These are phyloP conservation scores for Schrenkiella parvula DNA, from an alignment of 345 rosid genomes.

Conservation along the genomic window DNA sequence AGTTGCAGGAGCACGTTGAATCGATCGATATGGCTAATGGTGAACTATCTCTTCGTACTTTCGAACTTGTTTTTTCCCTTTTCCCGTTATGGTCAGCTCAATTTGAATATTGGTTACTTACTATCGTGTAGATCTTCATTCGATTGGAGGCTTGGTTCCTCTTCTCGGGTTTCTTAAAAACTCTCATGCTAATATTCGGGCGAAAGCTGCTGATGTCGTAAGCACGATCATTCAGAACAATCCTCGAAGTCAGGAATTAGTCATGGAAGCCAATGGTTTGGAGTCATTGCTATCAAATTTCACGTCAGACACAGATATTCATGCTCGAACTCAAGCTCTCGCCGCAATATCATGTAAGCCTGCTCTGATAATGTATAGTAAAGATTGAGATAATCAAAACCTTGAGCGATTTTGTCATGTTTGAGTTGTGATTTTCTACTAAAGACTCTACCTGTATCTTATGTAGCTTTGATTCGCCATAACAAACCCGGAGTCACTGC, in stretches of 20 bases:
- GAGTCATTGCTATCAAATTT: slow-evolving; percentile 37
- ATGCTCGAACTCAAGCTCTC: slow-evolving; percentile 76
- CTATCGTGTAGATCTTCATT: slow-evolving; percentile 30
- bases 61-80: not conserved
- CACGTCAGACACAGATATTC: slow-evolving; percentile 63
- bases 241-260: slow-evolving; percentile 64
- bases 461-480: slow-evolving; percentile 80
- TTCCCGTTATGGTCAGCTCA: not conserved
- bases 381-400: not conserved
- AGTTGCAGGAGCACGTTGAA: slow-evolving; percentile 39
- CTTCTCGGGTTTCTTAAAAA: slow-evolving; percentile 30
- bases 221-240: slow-evolving; percentile 94
- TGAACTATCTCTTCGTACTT: not conserved
- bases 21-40: slow-evolving; percentile 42
- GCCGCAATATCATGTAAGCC: slow-evolving; percentile 90
- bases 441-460: not conserved
- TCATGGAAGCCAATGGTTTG: slow-evolving; percentile 49
- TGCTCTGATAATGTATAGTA: not conserved
- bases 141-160: slow-evolving; percentile 34
- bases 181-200: slow-evolving; percentile 73
- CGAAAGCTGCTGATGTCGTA: slow-evolving; percentile 94
- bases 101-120: not conserved
- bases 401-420: not conserved
- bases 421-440: not conserved
- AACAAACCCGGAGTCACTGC: slow-evolving; percentile 81